Conservation (phyloP, 345 rosid genomes). For the Boechera retrofracta region DNA sequence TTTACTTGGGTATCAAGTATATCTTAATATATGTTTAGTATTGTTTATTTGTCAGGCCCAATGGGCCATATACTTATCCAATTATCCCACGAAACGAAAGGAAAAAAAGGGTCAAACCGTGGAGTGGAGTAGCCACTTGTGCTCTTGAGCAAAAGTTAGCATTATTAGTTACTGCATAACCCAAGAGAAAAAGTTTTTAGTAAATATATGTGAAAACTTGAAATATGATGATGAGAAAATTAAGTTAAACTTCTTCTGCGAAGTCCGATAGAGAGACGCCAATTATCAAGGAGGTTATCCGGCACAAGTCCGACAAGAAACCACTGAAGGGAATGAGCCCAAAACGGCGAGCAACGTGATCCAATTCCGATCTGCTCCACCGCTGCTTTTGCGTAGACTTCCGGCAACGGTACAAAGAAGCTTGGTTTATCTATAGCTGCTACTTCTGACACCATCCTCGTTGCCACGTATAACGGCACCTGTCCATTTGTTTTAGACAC, state of each 20-base stretch:
- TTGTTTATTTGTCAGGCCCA: background rate
- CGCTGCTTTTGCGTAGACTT: conserved; percentile 63
- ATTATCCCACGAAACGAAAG: no score
- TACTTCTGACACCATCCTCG: conserved; percentile 68
- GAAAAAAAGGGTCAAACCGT: no score
- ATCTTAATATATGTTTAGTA: no score
- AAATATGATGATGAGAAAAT: conserved; percentile 1
- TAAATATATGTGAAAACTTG: background rate
- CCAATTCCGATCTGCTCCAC: conserved; percentile 63
- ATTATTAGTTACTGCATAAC: background rate
- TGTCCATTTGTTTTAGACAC: conserved; percentile 33
- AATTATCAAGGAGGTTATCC: conserved; percentile 57
- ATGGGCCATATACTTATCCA: background rate
- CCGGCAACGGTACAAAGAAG: conserved; percentile 63
- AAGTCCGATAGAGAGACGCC: conserved; percentile 85
- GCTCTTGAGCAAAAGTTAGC: background rate
- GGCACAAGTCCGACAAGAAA: conserved; percentile 59
- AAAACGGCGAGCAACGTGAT: conserved; percentile 69
- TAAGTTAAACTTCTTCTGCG: conserved; percentile 48
- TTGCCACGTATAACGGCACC: conserved; percentile 86
- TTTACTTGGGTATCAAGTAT: no score
- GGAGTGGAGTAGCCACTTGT: no score
- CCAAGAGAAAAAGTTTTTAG: background rate
- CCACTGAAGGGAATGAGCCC: conserved; percentile 90
- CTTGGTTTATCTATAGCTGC: conserved; percentile 59